Evolutionary conservation across 106 monocot species (phyloP), one percentile per base, ranked within the genome.

Genomic region (Dendrobium catenatum): DNA sequence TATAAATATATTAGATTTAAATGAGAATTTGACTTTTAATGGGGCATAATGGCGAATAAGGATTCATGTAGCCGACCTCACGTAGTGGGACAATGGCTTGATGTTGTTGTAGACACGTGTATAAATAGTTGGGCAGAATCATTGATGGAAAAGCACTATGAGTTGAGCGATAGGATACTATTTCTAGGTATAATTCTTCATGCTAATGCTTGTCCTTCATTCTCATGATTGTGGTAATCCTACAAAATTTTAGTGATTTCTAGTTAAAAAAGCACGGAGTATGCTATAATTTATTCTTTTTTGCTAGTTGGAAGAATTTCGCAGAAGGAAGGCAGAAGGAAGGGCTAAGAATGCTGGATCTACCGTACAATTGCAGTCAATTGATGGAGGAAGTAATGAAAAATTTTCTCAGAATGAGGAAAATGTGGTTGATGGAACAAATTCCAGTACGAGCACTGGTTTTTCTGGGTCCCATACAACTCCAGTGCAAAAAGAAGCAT

Each of bases 241-340:
- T 73, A 22, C 9, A 9, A 55, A 55, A 11, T 11, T 75, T 42
- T 56, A 56, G n/a, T 55, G 2, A 24, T 33, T 51, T 26, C 31
- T 55, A 31, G 29, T 16, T 70, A 61, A 54, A 54, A 59, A 17
- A 42, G 2, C 41, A 54, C 40, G 42, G 31, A 16, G 41, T 42
- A 47, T 76, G 22, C 44, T 76, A 48, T 73, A 46, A 54, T 79
- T 80, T 67, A 18, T 80, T 73, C 68, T 59, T 40, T 75, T 73
- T 76, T 84, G 18, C 11, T 81, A 95, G 95, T 80, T 95, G 66
- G 95, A 95, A 79, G 95, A 95, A 64, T 95, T 92, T 67, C 92
- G 95, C 47, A 95, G 86, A 81, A 90, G 83, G 77, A 95, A 95
- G 77, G 88, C 90, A 70, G 87, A 87, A 85, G 85, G 83, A 43